These are phyloP conservation scores for Sextonia rubra DNA, from an alignment of 164 flowering plant genomes.

Conservation along the genomic window DNA sequence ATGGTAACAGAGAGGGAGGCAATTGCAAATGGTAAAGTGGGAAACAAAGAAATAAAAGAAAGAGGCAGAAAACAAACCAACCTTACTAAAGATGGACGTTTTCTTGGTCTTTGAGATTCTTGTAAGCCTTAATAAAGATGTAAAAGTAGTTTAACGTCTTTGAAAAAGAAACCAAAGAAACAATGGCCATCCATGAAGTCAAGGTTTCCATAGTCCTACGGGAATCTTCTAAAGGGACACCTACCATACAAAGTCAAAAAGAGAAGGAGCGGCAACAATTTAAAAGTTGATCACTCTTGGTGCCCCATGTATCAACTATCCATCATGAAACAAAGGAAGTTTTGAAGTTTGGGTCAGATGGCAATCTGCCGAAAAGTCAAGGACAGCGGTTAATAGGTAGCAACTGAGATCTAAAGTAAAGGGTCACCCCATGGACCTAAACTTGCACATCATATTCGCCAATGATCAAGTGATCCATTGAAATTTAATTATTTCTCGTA, in stretches of 20 bases:
- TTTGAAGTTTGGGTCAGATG: neutral
- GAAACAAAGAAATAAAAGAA: too few species aligned
- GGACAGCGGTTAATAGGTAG: neutral
- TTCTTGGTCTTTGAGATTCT: neutral
- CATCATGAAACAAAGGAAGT: neutral
- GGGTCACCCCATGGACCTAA: too few species aligned
- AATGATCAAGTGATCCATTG: too few species aligned
- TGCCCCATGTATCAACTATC: neutral
- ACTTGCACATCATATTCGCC: too few species aligned
- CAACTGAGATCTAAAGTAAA: too few species aligned
- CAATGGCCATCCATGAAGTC: neutral
- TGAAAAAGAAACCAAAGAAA: neutral
- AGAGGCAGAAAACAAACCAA: neutral
- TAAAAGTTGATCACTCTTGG: neutral
- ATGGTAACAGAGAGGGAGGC: too few species aligned
- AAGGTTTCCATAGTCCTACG: neutral
- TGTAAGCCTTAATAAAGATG: neutral
- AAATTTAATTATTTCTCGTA: too few species aligned
- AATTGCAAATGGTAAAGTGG: too few species aligned
- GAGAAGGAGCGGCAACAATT: neutral
- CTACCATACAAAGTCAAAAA: neutral
- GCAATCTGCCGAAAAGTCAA: neutral
- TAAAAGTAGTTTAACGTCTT: neutral
- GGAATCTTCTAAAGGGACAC: neutral
- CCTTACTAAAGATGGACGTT: neutral